phyloP scores from a whole-genome alignment of 192 early-diverging fungal genomes.

The Fimicolochytrium jonesii region DNA sequence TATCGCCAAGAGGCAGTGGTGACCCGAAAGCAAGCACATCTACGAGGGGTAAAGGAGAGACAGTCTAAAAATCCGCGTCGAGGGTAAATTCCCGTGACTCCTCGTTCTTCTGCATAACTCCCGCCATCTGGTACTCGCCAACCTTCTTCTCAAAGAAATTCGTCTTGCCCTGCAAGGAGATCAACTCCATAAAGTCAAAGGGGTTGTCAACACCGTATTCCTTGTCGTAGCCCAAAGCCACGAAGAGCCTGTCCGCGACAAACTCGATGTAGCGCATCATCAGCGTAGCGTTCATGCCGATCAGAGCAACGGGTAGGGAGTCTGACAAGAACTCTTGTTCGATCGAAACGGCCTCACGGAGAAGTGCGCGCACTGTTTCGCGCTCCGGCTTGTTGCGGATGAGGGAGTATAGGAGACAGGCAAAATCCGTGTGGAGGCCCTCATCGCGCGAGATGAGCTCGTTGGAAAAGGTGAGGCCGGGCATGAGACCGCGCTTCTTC shows the following conservation, averaged over 20 bases:
- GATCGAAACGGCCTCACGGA: conserved; percentile 80
- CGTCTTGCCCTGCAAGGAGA: conserved; percentile 95
- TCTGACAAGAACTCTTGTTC: conserved; percentile 95
- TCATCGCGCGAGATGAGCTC: conserved; percentile 97
- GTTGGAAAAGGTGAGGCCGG: conserved; percentile 96
- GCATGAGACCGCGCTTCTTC: conserved; percentile 98
- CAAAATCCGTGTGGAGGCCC: conserved; percentile 96
- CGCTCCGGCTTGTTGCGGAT: conserved; percentile 67
- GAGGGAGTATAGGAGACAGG: conserved; percentile 86
- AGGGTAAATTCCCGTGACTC: conserved; percentile 15
- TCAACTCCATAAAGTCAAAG: conserved; percentile 98
- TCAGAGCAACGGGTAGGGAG: conserved; percentile 80
- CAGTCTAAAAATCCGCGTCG: conserved; percentile 21
- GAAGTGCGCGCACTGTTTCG: conserved; percentile 66
- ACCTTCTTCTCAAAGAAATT: conserved; percentile 99
- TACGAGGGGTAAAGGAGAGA: conserved; percentile 5
- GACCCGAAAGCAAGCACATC: neutral
- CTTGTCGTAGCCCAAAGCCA: conserved; percentile 82
- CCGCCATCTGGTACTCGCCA: conserved; percentile 92
- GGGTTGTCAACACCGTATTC: conserved; percentile 81
- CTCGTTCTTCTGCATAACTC: conserved; percentile 40
- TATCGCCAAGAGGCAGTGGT: neutral
- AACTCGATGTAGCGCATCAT: conserved; percentile 98
- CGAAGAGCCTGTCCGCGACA: conserved; percentile 88
- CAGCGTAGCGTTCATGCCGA: conserved; percentile 89